Evolutionary conservation across 164 flowering plant species (phyloP), one percentile per base, ranked within the genome.

Genomic region (Aristolochia contorta): DNA sequence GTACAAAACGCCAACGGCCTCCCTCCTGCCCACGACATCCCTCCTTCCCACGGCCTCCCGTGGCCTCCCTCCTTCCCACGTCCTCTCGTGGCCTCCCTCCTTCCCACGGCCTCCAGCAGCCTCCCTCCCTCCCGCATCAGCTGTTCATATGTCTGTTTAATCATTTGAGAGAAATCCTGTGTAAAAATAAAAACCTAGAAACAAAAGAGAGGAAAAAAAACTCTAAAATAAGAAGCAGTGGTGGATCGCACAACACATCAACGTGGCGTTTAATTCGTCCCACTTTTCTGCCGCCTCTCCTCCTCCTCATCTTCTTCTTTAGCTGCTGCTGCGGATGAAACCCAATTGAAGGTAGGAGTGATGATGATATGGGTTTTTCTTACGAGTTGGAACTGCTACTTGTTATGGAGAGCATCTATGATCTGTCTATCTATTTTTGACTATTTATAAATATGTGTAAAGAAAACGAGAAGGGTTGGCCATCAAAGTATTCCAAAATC

Each of bases 401-500:
- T 47, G 63, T 25, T 8, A 48, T 37, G 19, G 25, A 37, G 56
- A 20, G 37, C 21, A 58, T 22, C 16, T 50, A 4, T 30, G n/a
- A 49, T 43, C 50, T 54, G 37, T 27, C 54, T 50, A 50, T 19
- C 54, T 16, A 12, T 19, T n/a, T 8, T n/a, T 10, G 5, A 27
- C 30, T 27, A 27, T 27, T 2, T 27, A 27, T 27, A 27, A 18
- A 16, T 47, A 32, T 37, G 8, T 25, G 25, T 16, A 21, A 49
- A 16, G 20, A 56, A 62, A 24, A 25, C 46, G 33, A n/a, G 57
- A 43, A 27, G 57, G 58, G 21, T 43, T 48, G 52, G 49, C 47
- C 20, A 12, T 18, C 12, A 12, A n/a, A 16, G 54, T 50, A 16
- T 50, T 60, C 64, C 25, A 43, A 62, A 53, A 62, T 62, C 65